Evolutionary conservation across 2,329 filamentous ascomycete genomes (phyloP), one percentile per base, ranked within the genome.

Genomic region (Alternaria gansuensis): DNA sequence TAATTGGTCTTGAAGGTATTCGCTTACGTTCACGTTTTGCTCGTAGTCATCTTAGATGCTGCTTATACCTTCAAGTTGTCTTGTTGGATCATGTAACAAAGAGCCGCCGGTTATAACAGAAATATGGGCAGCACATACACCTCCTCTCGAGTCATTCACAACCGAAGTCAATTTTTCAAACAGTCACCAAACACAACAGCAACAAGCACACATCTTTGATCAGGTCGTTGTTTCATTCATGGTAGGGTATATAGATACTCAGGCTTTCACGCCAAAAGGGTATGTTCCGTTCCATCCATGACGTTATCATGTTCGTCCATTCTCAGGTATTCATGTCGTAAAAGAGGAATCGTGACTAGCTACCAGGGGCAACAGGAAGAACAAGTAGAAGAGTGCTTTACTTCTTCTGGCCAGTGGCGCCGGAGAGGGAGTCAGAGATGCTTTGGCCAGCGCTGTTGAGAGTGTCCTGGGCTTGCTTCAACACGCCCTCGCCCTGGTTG

Each of bases 401-500:
- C 67, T 78, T 76, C 71, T 74, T 76, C 49, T 67, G 59, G 54
- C 66, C 62, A 36, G 57, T 65, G 57, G 67, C 67, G 51, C 75
- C 73, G 62, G 68, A 64, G 61, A 82, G 66, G 55, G 78, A 73
- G 64, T 80, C 78, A 56, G 72, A 63, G 63, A 80, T 71, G 53
- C 72, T 69, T 67, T 78, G 73, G 57, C 77, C 77, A 48, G 78
- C 79, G 63, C 75, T 76, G 68, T 68, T 66, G 61, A 79, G 57
- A 26, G 77, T 74, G 51, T 84, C 77, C 65, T 79, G 75, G 36
- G 79, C 80, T 37, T 70, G 73, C 57, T 77, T 69, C 48, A 82
- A 64, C 28, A 80, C 51, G 50, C 75, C 72, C 66, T 78, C 70
- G 67, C 79, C 76, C 67, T 82, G 57, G 59, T 76, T 70, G 51